Evolutionary conservation across 2,329 filamentous ascomycete genomes (phyloP).

Genomic region (Cladosporium sphaerospermum): DNA sequence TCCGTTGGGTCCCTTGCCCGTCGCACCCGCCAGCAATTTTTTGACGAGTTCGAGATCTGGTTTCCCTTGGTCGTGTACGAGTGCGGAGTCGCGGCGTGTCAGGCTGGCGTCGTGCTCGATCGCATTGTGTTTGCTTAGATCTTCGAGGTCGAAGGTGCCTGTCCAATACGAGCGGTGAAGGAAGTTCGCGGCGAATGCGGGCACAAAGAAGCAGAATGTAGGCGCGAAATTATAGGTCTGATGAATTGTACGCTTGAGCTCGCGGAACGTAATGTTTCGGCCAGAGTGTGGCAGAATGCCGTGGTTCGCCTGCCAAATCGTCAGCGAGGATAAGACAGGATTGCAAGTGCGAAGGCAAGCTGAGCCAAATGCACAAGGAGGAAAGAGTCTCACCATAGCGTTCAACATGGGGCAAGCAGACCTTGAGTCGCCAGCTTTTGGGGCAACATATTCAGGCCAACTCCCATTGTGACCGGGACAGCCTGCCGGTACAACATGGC

Average conservation of each 20-base stretch:
- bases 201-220: constrained; percentile 26
- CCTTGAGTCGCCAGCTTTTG: constrained; percentile 31
- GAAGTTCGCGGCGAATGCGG: constrained; percentile 23
- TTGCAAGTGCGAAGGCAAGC: neutral
- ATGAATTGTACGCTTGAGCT: constrained; percentile 22
- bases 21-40: constrained; percentile 31
- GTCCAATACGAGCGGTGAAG: constrained; percentile 24
- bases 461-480: constrained; percentile 30
- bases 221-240: constrained; percentile 27
- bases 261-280: constrained; percentile 24
- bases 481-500: constrained; percentile 31
- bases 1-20: constrained; percentile 30
- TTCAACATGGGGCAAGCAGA: constrained; percentile 26
- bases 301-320: constrained; percentile 17
- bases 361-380: neutral
- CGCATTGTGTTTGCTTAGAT: constrained; percentile 23
- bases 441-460: constrained; percentile 35
- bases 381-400: constrained; percentile 19
- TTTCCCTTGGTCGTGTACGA: constrained; percentile 33
- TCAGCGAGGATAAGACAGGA: neutral
- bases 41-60: constrained; percentile 34
- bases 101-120: constrained; percentile 26
- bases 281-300: constrained; percentile 27
- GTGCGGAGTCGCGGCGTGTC: constrained; percentile 31
- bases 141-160: constrained; percentile 23